These are phyloP conservation scores for Raffaelea ambrosiae DNA, from an alignment of 2,329 filamentous ascomycete species.

Conservation along the genomic window DNA sequence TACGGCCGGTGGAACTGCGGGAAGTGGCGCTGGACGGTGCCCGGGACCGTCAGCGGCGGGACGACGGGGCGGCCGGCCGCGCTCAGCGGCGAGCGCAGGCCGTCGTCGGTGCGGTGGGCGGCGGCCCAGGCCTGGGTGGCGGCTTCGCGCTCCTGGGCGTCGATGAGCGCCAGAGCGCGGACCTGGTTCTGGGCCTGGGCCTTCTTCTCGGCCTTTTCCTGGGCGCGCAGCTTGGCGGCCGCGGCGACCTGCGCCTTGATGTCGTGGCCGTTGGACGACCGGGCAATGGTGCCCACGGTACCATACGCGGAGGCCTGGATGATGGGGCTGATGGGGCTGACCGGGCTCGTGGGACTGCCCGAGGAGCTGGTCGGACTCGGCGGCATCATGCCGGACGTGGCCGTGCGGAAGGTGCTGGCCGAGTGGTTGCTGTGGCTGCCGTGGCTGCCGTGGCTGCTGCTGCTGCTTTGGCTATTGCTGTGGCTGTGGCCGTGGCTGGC, in stretches of 20 bases:
- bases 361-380: neutral
- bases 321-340: too few relatives aligned
- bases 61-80: neutral
- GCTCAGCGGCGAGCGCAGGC: neutral
- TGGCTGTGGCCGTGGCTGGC: neutral
- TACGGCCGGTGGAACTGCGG: slow-evolving; percentile 9
- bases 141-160: slow-evolving; percentile 9
- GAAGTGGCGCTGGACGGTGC: slow-evolving; percentile 1
- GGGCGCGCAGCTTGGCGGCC: neutral
- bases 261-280: neutral
- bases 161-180: slow-evolving; percentile 5
- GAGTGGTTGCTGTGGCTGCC: neutral
- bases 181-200: slow-evolving; percentile 3
- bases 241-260: neutral
- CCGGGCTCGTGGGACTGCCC: too few relatives aligned
- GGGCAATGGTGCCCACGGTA: neutral
- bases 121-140: neutral
- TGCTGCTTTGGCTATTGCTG: neutral
- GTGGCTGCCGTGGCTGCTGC: neutral
- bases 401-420: neutral
- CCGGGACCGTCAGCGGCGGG: neutral
- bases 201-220: neutral
- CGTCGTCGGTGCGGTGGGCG: neutral
- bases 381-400: too few relatives aligned
- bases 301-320: too few relatives aligned